These are phyloP conservation scores for Fusarium sp. DNA, from an alignment of 2,329 filamentous ascomycete genomes.

Conservation along the genomic window DNA sequence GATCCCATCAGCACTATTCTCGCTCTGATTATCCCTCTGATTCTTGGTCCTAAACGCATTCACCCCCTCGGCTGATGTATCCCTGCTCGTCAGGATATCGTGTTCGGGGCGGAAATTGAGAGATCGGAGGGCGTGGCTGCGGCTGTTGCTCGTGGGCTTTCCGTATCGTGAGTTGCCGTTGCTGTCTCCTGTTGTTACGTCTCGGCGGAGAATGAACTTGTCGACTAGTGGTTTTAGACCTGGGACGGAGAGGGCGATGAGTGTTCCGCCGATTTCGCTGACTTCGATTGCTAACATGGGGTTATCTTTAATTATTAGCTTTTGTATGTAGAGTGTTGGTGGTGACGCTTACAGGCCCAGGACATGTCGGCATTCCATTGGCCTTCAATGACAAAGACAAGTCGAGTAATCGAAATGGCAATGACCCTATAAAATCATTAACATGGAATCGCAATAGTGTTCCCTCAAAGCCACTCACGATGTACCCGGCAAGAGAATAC, in stretches of 20 bases:
- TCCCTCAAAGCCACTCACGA: constrained; percentile 48
- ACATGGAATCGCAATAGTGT: background rate
- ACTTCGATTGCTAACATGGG: constrained; percentile 61
- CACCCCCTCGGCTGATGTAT: constrained; percentile 38
- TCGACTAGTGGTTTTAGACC: constrained; percentile 61
- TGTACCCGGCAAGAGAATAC: constrained; percentile 61
- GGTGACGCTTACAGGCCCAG: constrained; percentile 52
- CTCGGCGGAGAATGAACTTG: constrained; percentile 44
- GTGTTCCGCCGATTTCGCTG: constrained; percentile 60
- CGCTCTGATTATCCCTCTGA: constrained; percentile 35
- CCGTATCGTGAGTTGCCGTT: constrained; percentile 38
- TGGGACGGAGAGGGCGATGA: constrained; percentile 62
- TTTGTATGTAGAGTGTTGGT: background rate
- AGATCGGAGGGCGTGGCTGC: constrained; percentile 44
- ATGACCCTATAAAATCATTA: constrained; percentile 53
- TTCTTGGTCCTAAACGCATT: constrained; percentile 33
- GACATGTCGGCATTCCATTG: constrained; percentile 60
- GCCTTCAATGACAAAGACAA: constrained; percentile 59
- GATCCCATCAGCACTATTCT: constrained; percentile 46
- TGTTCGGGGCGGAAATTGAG: constrained; percentile 46
- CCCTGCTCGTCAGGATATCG: constrained; percentile 40
- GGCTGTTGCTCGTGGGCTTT: constrained; percentile 32
- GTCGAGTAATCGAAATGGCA: constrained; percentile 58
- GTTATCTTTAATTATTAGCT: constrained; percentile 47
- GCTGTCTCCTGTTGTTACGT: constrained; percentile 25